phyloP scores from a whole-genome alignment of 2,329 filamentous ascomycete species.

The Pyricularia sp. region DNA sequence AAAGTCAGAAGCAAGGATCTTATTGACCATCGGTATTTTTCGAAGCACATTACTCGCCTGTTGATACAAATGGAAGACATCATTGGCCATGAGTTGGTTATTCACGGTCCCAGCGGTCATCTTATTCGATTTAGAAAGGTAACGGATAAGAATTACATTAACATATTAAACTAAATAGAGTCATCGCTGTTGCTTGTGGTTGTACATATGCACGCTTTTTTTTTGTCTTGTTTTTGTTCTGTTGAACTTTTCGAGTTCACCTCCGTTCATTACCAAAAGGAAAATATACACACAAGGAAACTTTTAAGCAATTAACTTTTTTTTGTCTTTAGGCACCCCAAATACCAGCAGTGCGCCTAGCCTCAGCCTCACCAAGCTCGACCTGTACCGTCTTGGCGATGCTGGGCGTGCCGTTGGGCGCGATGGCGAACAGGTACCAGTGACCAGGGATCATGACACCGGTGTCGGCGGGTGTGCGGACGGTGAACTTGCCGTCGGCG shows the following conservation, averaged over 20 bases:
- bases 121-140: neutral
- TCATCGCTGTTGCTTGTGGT: neutral
- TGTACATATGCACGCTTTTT: neutral
- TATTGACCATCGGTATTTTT: too few species aligned
- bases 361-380: neutral
- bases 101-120: too few species aligned
- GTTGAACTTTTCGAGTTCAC: neutral
- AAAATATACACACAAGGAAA: too few species aligned
- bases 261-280: too few species aligned
- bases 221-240: neutral
- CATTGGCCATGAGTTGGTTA: too few species aligned
- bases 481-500: conserved; percentile 3
- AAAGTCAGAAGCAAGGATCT: too few species aligned
- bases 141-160: neutral
- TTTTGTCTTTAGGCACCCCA: neutral
- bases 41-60: too few species aligned
- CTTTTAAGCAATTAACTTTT: neutral
- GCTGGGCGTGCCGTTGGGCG: conserved; percentile 33
- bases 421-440: conserved; percentile 44
- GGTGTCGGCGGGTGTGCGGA: conserved; percentile 31
- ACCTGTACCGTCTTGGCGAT: conserved; percentile 30
- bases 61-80: too few species aligned
- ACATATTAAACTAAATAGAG: neutral
- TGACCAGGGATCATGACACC: conserved; percentile 42
- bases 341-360: neutral